A percentile compares a stretch with the other conserved stretches of the same genome.
Evolutionary conservation across 1,284 basidiomycete species (phyloP).

Genomic region (Heterobasidion parviporum): DNA sequence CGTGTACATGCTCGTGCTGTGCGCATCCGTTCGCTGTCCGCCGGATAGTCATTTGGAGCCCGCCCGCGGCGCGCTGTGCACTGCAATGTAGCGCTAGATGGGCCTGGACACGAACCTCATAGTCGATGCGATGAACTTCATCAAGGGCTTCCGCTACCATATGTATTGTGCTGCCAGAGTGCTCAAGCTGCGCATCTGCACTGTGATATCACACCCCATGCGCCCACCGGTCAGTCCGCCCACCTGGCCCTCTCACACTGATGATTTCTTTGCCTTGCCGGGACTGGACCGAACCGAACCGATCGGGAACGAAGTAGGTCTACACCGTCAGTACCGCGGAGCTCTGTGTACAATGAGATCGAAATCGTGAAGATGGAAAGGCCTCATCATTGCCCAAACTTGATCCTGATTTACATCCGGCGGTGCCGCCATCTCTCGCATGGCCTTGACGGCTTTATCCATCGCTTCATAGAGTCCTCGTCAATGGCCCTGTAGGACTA

Average conservation of each 20-base stretch:
- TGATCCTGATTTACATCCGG: background rate
- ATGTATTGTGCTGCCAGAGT: constrained; percentile 95
- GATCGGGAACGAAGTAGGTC: constrained; percentile 37
- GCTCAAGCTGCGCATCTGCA: constrained; percentile 78
- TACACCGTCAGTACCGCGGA: constrained; percentile 77
- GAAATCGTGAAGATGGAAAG: constrained; percentile 34
- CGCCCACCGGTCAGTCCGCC: background rate
- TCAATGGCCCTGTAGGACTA: constrained; percentile 98
- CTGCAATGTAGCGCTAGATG: constrained; percentile 74
- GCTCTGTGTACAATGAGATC: constrained; percentile 75
- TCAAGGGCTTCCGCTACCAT: constrained; percentile 96
- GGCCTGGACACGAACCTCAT: constrained; percentile 74
- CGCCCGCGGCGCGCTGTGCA: constrained; percentile 82
- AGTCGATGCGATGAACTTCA: constrained; percentile 90
- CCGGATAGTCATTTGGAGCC: no score
- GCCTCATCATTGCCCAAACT: constrained; percentile 6
- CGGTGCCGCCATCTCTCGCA: no score
- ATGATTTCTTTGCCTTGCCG: background rate
- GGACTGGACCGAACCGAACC: background rate
- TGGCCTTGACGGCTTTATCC: constrained; percentile 84
- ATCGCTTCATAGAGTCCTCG: constrained; percentile 91
- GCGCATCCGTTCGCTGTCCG: background rate
- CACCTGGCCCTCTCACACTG: no score
- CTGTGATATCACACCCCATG: constrained; percentile 46
- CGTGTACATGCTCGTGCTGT: background rate